Evolutionary conservation across 345 rosid species (phyloP).

Genomic region (Boechera divaricarpa): DNA sequence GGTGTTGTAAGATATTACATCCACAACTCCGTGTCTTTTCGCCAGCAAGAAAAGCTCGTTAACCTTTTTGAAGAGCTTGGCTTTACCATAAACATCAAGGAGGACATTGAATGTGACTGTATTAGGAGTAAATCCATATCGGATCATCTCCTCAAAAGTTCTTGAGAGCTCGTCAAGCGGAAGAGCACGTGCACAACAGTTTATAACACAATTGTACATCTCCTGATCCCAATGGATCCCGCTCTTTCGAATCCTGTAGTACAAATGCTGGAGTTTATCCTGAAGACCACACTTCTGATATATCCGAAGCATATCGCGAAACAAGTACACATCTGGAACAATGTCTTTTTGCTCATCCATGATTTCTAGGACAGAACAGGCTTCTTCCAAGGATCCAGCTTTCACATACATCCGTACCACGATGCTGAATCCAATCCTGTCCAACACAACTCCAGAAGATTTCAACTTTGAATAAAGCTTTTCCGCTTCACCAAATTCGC

Average conservation of each 20-base stretch:
- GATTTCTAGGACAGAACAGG: constrained; percentile 68
- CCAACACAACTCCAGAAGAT: constrained; percentile 67
- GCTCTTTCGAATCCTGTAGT: constrained; percentile 64
- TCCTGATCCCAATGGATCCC: constrained; percentile 86
- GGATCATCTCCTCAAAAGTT: constrained; percentile 77
- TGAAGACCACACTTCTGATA: constrained; percentile 71
- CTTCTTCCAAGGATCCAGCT: constrained; percentile 75
- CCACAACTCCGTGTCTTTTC: constrained; percentile 66
- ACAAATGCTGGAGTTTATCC: constrained; percentile 59
- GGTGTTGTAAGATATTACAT: constrained; percentile 85
- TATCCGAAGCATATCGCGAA: constrained; percentile 83
- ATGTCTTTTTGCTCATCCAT: constrained; percentile 70
- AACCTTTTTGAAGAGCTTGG: constrained; percentile 76
- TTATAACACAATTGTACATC: constrained; percentile 79
- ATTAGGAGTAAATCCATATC: constrained; percentile 66
- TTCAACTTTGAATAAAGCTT: constrained; percentile 65
- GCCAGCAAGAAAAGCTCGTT: constrained; percentile 67
- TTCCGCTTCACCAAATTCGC: constrained; percentile 65
- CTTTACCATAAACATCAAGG: constrained; percentile 85
- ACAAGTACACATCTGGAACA: constrained; percentile 74
- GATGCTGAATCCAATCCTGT: constrained; percentile 73
- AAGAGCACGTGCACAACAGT: constrained; percentile 87
- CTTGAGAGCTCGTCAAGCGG: constrained; percentile 76
- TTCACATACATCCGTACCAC: constrained; percentile 83
- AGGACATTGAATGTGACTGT: constrained; percentile 72